Conservation (phyloP, 768 basidiomycete genomes). For the Amanita rubescens region DNA sequence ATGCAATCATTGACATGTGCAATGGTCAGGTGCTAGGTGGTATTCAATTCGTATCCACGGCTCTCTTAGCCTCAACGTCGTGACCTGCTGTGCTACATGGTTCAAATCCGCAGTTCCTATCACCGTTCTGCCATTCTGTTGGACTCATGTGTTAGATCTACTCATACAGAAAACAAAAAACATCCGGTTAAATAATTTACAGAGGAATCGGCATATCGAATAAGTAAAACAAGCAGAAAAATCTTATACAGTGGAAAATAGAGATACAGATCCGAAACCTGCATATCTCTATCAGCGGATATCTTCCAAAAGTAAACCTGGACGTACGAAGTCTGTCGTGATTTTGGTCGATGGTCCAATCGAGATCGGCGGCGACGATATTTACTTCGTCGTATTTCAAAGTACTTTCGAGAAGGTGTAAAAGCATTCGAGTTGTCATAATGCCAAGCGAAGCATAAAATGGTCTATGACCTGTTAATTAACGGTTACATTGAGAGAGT, state of each 20-base stretch:
- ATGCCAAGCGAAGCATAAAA: constrained; percentile 43
- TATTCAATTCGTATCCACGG: too few relatives aligned
- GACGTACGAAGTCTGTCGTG: background rate
- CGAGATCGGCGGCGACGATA: background rate
- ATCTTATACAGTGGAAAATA: background rate
- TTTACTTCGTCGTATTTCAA: background rate
- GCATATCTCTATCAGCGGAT: background rate
- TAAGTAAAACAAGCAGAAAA: too few relatives aligned
- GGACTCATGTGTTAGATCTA: too few relatives aligned
- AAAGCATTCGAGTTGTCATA: constrained; percentile 37
- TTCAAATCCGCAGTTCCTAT: too few relatives aligned
- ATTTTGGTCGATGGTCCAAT: background rate
- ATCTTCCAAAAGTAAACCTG: background rate
- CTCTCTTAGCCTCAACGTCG: too few relatives aligned
- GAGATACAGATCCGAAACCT: background rate
- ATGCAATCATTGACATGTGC: too few relatives aligned
- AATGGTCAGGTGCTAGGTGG: too few relatives aligned
- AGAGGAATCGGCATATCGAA: too few relatives aligned
- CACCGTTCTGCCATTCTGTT: too few relatives aligned
- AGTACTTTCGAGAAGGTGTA: constrained; percentile 34
- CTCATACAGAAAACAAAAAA: too few relatives aligned
- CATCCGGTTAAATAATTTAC: too few relatives aligned
- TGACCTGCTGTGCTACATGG: too few relatives aligned
- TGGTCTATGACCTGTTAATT: constrained; percentile 20
- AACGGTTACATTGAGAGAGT: background rate